These are phyloP conservation scores for Alternaria triticina DNA, from an alignment of 2,329 filamentous ascomycete genomes.

Conservation along the genomic window DNA sequence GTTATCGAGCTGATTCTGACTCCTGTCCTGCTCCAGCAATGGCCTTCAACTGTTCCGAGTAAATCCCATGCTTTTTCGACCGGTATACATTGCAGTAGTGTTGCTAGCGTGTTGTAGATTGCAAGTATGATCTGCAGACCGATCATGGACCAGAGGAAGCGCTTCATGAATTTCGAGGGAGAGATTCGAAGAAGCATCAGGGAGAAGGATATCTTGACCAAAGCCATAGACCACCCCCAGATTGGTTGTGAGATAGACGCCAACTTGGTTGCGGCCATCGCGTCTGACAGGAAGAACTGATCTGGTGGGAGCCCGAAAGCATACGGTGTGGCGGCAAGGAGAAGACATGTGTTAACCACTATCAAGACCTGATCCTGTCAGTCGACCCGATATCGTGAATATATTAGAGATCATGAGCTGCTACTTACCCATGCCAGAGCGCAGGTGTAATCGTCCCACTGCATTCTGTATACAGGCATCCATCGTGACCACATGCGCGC, in stretches of 20 bases:
- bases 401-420: background rate
- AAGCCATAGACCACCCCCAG: slow-evolving; percentile 21
- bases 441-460: slow-evolving; percentile 23
- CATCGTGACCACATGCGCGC: slow-evolving; percentile 26
- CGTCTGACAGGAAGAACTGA: slow-evolving; percentile 17
- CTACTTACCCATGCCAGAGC: slow-evolving; percentile 21
- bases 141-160: slow-evolving; percentile 31
- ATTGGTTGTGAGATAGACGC: slow-evolving; percentile 24
- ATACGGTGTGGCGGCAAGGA: slow-evolving; percentile 20
- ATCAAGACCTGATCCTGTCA: slow-evolving; percentile 16
- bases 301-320: slow-evolving; percentile 8
- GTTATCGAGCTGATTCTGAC: slow-evolving; percentile 19
- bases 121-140: slow-evolving; percentile 25
- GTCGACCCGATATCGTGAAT: background rate
- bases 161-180: slow-evolving; percentile 12
- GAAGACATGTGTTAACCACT: slow-evolving; percentile 16
- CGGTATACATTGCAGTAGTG: slow-evolving; percentile 27
- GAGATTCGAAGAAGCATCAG: slow-evolving; percentile 33
- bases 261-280: slow-evolving; percentile 10
- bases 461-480: slow-evolving; percentile 17
- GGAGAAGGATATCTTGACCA: slow-evolving; percentile 29
- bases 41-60: slow-evolving; percentile 2
- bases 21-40: slow-evolving; percentile 11
- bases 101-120: slow-evolving; percentile 21
- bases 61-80: slow-evolving; percentile 25